phyloP scores from a whole-genome alignment of 371 early-diverging fungal genomes.

The Syncephalastrum monosporum region DNA sequence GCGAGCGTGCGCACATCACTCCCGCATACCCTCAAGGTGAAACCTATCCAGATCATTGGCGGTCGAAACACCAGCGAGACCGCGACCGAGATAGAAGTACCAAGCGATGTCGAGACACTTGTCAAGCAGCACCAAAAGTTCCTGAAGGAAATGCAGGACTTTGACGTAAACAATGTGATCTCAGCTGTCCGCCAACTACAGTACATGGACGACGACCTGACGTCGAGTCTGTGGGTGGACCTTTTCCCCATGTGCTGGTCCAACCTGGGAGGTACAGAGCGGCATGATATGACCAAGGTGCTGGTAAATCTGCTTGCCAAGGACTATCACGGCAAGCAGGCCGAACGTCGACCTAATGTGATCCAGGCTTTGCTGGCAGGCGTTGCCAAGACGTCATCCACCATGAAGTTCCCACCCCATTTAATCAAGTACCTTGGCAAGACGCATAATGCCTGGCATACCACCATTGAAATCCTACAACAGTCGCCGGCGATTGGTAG shows the following conservation, averaged over 20 bases:
- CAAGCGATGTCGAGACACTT: slow-evolving; percentile 35
- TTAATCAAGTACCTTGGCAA: slow-evolving; percentile 90
- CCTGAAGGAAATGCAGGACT: slow-evolving; percentile 54
- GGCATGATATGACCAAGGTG: slow-evolving; percentile 81
- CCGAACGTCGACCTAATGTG: slow-evolving; percentile 85
- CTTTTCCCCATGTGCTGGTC: slow-evolving; percentile 89
- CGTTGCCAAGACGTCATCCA: slow-evolving; percentile 70
- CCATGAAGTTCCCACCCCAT: slow-evolving; percentile 87
- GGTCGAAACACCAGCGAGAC: slow-evolving; percentile 10
- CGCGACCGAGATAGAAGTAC: slow-evolving; percentile 24
- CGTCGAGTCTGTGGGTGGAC: slow-evolving; percentile 81
- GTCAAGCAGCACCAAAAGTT: slow-evolving; percentile 58
- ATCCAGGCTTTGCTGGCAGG: slow-evolving; percentile 89
- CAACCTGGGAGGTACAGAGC: slow-evolving; percentile 66
- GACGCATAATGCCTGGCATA: slow-evolving; percentile 91
- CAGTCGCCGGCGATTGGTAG: slow-evolving; percentile 45
- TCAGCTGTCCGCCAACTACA: slow-evolving; percentile 67
- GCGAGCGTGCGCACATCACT: slow-evolving; percentile 37
- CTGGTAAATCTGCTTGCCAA: slow-evolving; percentile 84
- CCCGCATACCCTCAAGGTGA: slow-evolving; percentile 52
- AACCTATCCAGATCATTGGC: slow-evolving; percentile 46
- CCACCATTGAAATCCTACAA: slow-evolving; percentile 75
- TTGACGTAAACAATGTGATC: slow-evolving; percentile 53
- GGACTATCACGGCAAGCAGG: slow-evolving; percentile 87
- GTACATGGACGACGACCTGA: slow-evolving; percentile 67